These are phyloP conservation scores for Termitomyces sp. DNA, from an alignment of 768 basidiomycete species.

Conservation along the genomic window DNA sequence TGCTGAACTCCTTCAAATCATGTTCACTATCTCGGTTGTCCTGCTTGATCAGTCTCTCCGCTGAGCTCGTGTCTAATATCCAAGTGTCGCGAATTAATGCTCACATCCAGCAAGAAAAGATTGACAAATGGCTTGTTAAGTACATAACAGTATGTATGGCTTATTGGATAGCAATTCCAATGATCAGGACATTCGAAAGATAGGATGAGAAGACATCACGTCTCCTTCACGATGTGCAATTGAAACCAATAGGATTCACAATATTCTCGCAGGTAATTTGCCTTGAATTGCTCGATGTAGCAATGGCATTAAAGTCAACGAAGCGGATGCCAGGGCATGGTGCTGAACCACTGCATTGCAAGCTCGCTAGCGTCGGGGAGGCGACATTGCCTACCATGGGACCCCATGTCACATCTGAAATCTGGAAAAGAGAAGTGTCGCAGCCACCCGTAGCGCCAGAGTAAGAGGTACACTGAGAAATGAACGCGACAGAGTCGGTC, in stretches of 20 bases:
- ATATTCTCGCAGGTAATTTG: slow-evolving; percentile 23
- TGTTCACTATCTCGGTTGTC: too few species aligned
- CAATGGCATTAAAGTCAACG: slow-evolving; percentile 21
- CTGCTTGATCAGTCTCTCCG: too few species aligned
- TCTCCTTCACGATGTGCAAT: slow-evolving; percentile 17
- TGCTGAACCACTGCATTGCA: slow-evolving; percentile 33
- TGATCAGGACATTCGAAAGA: not conserved
- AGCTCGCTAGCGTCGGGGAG: slow-evolving; percentile 21
- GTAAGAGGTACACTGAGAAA: slow-evolving; percentile 32
- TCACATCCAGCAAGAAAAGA: not conserved
- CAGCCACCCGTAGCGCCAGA: slow-evolving; percentile 31
- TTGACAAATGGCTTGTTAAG: not conserved
- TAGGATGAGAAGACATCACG: not conserved
- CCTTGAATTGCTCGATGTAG: slow-evolving; percentile 13
- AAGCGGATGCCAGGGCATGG: slow-evolving; percentile 27
- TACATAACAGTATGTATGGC: not conserved
- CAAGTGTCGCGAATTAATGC: too few species aligned
- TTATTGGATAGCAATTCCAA: too few species aligned
- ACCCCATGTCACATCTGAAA: slow-evolving; percentile 32
- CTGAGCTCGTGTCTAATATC: too few species aligned
- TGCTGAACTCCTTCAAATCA: not conserved
- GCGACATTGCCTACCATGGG: slow-evolving; percentile 24
- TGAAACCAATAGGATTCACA: slow-evolving; percentile 24
- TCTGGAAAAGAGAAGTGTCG: slow-evolving; percentile 33
- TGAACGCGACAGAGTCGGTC: slow-evolving; percentile 20